Base-by-base conservation (phyloP, 441 rosid genomes). In the Pelargonium myrrhifolium region DNA sequence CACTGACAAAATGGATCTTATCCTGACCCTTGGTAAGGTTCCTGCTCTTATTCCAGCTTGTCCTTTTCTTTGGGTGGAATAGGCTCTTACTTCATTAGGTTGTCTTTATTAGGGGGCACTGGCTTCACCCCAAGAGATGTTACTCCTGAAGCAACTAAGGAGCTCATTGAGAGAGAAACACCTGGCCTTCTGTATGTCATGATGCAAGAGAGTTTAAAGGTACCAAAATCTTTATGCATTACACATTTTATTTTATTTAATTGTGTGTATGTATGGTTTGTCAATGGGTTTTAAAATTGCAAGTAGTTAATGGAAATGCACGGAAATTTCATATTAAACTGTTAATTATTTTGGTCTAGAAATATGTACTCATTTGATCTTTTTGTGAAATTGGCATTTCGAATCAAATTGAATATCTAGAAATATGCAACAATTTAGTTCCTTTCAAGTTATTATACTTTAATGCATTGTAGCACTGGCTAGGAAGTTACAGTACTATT, bases 151-250 rank as follows among this genome's bases (percentile, higher is more conserved):
- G 98, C 98, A 78, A 89, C 98, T 14, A 92, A 92, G 76, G 76
- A 81, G 77, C 64, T 89, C 82, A 89, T 92, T 72, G 79, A 89
- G 85, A 89, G 79, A 79, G 94, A 89, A 87, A 83, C 98, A 65
- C 99, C 93, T 0, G 99, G 97, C 72, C 90, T 94, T 64, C 80
- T 85, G 72, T 82, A 82, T 82, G 98, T 84, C 67, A 92, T 92
- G 99, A 88, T 85, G 94, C 99, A 86, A 80, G 91, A 89, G 82
- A 94, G 98, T 79, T 81, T 94, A 71, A 94, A 94, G 97, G 98
- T 89, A 73, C 64, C 42, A 42, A 20, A 55, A 43, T 21, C 51
- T 59, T 65, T 14, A 28, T 51, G 3, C 17, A 51, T 15, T 26
- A n/a, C 28, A 26, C 42, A 5, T 26, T 18, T 10, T 42, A 42